Evolutionary conservation across 2,329 filamentous ascomycete species (phyloP), one percentile per base, ranked within the genome.

Genomic region (Sordariomycetes sp.): DNA sequence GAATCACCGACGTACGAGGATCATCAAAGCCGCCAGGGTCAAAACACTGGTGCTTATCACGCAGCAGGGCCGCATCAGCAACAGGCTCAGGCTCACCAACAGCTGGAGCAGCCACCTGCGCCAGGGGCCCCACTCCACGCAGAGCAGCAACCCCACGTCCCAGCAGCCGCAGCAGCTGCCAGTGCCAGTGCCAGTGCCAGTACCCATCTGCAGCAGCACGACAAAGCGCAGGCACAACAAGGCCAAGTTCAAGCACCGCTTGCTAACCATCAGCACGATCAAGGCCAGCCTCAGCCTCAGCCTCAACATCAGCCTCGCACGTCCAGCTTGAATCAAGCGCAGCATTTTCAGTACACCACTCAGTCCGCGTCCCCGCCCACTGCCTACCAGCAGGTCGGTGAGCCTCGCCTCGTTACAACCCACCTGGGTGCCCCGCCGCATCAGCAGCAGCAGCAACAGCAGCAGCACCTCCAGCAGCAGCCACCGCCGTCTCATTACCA

Each of bases 1-100:
- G 68, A 68, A 18, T 48, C 51, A 16, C 59, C 62, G 4, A 55
- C 65, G 15, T 70, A 69, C 45, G 64, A 69, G 42, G 65, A 71
- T 21, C 25, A 8, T 14, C 25, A 28, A 28, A 28, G 25, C n/a
- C 25, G 12, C 12, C 14, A 28, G 8, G n/a, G 17, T n/a, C 25
- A 28, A 16, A n/a, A 10, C 8, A n/a, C n/a, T n/a, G 42, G 59
- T 26, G 49, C 50, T 38, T 66, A 63, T 43, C 54, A 60, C 37
- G 38, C 46, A 21, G 34, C 41, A 16, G 37, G 41, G 24, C 47
- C 45, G 19, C 46, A 54, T 34, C 50, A 46, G 32, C 60, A 68
- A 16, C 46, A 44, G 36, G 40, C 40, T 30, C 16, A 39, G 23
- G 21, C 33, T 28, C 48, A 48, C 14, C 43, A 41, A 36, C 46